These are phyloP conservation scores for Kluyveromyces sp. DNA, from an alignment of 1,139 yeast species.

Conservation along the genomic window DNA sequence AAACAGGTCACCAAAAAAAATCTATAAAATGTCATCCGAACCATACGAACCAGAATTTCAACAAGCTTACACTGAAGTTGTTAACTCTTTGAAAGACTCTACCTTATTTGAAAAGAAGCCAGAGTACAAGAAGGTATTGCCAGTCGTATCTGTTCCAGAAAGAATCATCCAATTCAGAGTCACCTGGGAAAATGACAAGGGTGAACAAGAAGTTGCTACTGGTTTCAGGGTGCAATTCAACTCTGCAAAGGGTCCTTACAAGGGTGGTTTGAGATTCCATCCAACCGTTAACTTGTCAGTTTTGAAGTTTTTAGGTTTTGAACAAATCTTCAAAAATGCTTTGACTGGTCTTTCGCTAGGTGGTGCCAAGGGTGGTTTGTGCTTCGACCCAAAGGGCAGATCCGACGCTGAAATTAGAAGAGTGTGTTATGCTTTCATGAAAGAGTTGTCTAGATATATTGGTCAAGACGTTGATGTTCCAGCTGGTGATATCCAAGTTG, in stretches of 20 bases:
- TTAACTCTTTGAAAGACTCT: slow-evolving; percentile 82
- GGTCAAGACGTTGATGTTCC: slow-evolving; percentile 98
- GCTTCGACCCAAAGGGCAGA: slow-evolving; percentile 94
- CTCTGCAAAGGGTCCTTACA: slow-evolving; percentile 97
- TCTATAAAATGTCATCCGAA: slow-evolving; percentile 18
- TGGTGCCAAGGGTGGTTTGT: slow-evolving; percentile 99
- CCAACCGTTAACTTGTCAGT: slow-evolving; percentile 93
- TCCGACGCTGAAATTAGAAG: slow-evolving; percentile 91
- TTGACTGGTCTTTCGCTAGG: slow-evolving; percentile 96
- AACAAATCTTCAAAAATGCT: slow-evolving; percentile 97
- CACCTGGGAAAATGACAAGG: slow-evolving; percentile 93
- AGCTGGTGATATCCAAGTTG: slow-evolving; percentile 93
- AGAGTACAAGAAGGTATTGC: slow-evolving; percentile 79
- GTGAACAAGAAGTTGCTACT: slow-evolving; percentile 85
- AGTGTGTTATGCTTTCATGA: slow-evolving; percentile 93
- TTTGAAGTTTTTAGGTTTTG: slow-evolving; percentile 93
- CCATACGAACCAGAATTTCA: slow-evolving; percentile 90
- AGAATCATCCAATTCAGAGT: slow-evolving; percentile 96
- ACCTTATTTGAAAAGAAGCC: slow-evolving; percentile 86
- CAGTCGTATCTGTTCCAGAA: slow-evolving; percentile 91
- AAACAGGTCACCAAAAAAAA: neutral
- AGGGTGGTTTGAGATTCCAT: slow-evolving; percentile 98
- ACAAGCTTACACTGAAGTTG: slow-evolving; percentile 95
- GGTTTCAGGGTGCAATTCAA: slow-evolving; percentile 98
- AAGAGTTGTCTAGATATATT: slow-evolving; percentile 90